Conservation (phyloP, 2,329 filamentous ascomycete genomes). For the Aspergillus candidus region DNA sequence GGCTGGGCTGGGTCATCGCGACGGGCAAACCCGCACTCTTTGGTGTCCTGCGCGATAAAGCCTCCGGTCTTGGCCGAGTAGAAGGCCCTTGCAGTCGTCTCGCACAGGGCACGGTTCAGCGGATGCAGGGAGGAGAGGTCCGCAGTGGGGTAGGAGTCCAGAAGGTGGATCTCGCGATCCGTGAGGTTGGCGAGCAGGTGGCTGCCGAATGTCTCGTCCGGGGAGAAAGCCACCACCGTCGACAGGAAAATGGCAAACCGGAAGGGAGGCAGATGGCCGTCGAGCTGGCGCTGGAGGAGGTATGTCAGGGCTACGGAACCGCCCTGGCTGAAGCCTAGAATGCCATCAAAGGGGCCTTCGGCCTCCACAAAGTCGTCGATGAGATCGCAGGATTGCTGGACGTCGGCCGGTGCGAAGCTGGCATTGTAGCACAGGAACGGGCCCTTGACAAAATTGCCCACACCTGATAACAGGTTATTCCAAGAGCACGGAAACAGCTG, state of each 20-base stretch:
- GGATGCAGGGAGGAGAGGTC: conserved; percentile 2
- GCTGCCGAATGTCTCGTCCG: conserved; percentile 2
- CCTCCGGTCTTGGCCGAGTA: not conserved
- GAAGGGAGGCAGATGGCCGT: conserved; percentile 10
- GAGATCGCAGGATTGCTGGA: conserved; percentile 8
- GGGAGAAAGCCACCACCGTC: not conserved
- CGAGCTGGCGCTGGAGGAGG: conserved; percentile 10
- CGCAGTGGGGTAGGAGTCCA: conserved; percentile 1
- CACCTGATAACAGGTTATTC: conserved; percentile 1
- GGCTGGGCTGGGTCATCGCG: conserved; percentile 5
- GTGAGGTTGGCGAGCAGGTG: conserved; percentile 1
- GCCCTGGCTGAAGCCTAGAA: conserved; percentile 22
- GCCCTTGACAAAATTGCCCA: conserved; percentile 6
- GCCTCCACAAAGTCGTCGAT: conserved; percentile 14
- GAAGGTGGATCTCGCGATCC: conserved; percentile 1
- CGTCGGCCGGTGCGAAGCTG: conserved; percentile 3
- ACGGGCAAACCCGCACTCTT: not conserved
- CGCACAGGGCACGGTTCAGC: not conserved
- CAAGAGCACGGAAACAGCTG: not conserved
- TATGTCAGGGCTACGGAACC: conserved; percentile 13
- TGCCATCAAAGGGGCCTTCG: conserved; percentile 22
- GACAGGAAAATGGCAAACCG: conserved; percentile 20
- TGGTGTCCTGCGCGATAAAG: not conserved
- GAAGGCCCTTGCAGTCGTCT: too few relatives aligned
- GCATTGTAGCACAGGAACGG: conserved; percentile 13